These are phyloP conservation scores for Dichomitus squalens DNA, from an alignment of 1,284 basidiomycete genomes.

Conservation along the genomic window DNA sequence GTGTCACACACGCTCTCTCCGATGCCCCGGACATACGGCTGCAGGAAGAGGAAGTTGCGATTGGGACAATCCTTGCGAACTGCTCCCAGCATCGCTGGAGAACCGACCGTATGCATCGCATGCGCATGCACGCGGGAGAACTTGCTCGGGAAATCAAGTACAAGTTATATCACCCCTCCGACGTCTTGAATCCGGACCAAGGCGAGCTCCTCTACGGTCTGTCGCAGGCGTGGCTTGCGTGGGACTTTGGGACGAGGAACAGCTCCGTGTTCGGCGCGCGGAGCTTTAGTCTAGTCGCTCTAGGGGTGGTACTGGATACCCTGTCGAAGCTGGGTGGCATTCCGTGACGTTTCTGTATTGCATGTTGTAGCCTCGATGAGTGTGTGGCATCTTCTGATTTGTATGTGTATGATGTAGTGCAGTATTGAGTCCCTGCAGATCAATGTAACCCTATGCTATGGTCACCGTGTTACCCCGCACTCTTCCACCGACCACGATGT, in stretches of 20 bases:
- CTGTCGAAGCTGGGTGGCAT: constrained; percentile 46
- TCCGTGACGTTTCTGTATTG: neutral
- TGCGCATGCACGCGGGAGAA: constrained; percentile 58
- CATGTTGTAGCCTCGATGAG: neutral
- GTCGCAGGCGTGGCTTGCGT: constrained; percentile 61
- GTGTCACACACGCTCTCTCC: constrained; percentile 67
- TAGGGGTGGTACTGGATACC: constrained; percentile 60
- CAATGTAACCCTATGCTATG: constrained; percentile 16
- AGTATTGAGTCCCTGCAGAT: no score
- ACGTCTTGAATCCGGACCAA: constrained; percentile 28
- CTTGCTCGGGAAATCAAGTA: constrained; percentile 55
- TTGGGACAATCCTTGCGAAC: constrained; percentile 72
- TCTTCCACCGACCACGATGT: constrained; percentile 17
- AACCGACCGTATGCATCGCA: constrained; percentile 59
- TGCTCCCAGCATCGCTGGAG: constrained; percentile 59
- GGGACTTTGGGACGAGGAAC: constrained; percentile 53
- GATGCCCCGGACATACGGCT: constrained; percentile 56
- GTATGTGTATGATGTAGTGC: constrained; percentile 1
- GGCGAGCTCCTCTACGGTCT: constrained; percentile 46
- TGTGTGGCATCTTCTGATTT: neutral
- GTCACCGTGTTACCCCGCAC: neutral
- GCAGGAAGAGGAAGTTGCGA: constrained; percentile 71
- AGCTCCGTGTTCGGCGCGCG: constrained; percentile 55
- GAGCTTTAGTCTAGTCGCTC: constrained; percentile 69
- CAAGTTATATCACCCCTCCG: constrained; percentile 42